phyloP scores from a whole-genome alignment of 2,329 filamentous ascomycete species.

The Karstenula rhodostoma region DNA sequence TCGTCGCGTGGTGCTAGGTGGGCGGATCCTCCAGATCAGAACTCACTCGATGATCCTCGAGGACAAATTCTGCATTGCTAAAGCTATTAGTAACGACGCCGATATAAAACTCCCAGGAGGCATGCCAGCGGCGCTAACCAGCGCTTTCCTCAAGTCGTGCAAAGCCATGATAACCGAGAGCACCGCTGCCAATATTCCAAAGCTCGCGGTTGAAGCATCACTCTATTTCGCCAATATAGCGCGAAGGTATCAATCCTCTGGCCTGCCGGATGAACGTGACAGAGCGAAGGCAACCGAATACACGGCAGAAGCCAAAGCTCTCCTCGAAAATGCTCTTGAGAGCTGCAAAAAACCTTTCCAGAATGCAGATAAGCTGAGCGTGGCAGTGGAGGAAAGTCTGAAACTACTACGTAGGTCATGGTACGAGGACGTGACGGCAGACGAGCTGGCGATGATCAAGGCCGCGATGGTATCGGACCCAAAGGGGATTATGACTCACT shows the following conservation, averaged over 20 bases:
- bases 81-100: background rate
- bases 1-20: constrained; percentile 38
- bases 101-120: constrained; percentile 23
- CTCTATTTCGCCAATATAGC: constrained; percentile 46
- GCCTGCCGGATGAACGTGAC: constrained; percentile 14
- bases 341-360: constrained; percentile 44
- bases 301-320: background rate
- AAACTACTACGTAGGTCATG: constrained; percentile 43
- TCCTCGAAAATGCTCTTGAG: background rate
- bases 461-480: constrained; percentile 57
- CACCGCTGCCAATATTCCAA: constrained; percentile 43
- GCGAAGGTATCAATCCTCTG: constrained; percentile 32
- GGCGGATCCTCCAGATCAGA: constrained; percentile 38
- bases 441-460: constrained; percentile 57
- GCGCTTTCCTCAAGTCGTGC: constrained; percentile 38
- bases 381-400: constrained; percentile 37
- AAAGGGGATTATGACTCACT: constrained; percentile 50
- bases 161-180: constrained; percentile 41
- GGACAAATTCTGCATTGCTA: constrained; percentile 38
- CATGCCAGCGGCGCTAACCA: constrained; percentile 15
- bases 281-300: constrained; percentile 21
- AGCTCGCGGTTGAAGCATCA: constrained; percentile 48
- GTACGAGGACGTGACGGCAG: constrained; percentile 53
- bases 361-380: constrained; percentile 30
- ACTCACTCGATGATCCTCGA: constrained; percentile 37